Conservation (phyloP, 2,329 filamentous ascomycete species). For the Ophiosphaerella herpotricha region DNA sequence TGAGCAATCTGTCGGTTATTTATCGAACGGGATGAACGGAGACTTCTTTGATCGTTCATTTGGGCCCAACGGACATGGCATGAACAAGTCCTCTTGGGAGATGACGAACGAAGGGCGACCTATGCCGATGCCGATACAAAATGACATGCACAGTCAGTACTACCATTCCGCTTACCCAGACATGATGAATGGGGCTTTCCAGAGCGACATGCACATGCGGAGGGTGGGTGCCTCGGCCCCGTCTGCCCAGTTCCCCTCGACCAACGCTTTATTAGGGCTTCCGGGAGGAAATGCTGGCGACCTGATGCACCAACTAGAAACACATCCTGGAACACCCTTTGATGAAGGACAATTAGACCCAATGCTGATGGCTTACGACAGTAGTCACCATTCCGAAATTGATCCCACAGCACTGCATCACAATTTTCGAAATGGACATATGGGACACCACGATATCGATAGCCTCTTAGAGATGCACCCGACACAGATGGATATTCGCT, state of each 20-base stretch:
- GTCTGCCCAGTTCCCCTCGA: slow-evolving; percentile 37
- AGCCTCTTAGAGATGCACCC: slow-evolving; percentile 27
- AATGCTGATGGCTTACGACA: slow-evolving; percentile 47
- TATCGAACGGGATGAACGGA: slow-evolving; percentile 24
- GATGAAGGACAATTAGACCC: slow-evolving; percentile 47
- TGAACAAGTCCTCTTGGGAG: slow-evolving; percentile 57
- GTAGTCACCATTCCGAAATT: slow-evolving; percentile 25
- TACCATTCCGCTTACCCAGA: slow-evolving; percentile 56
- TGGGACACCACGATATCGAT: slow-evolving; percentile 34
- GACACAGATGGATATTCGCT: slow-evolving; percentile 30
- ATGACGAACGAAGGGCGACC: slow-evolving; percentile 57
- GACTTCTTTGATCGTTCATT: slow-evolving; percentile 36
- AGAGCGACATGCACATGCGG: slow-evolving; percentile 50
- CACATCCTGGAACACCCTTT: slow-evolving; percentile 33
- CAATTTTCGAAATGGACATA: slow-evolving; percentile 38
- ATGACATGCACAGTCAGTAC: slow-evolving; percentile 55
- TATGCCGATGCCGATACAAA: slow-evolving; percentile 49
- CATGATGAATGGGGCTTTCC: slow-evolving; percentile 30
- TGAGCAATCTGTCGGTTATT: slow-evolving; percentile 32
- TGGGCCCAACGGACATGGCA: slow-evolving; percentile 35
- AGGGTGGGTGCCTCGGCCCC: slow-evolving; percentile 41
- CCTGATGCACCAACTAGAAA: slow-evolving; percentile 39
- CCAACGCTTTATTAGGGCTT: slow-evolving; percentile 42
- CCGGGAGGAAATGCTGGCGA: slow-evolving; percentile 48
- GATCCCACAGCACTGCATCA: slow-evolving; percentile 25